These are phyloP conservation scores for Coemansia umbellata DNA, from an alignment of 192 early-diverging fungal species.

Conservation along the genomic window DNA sequence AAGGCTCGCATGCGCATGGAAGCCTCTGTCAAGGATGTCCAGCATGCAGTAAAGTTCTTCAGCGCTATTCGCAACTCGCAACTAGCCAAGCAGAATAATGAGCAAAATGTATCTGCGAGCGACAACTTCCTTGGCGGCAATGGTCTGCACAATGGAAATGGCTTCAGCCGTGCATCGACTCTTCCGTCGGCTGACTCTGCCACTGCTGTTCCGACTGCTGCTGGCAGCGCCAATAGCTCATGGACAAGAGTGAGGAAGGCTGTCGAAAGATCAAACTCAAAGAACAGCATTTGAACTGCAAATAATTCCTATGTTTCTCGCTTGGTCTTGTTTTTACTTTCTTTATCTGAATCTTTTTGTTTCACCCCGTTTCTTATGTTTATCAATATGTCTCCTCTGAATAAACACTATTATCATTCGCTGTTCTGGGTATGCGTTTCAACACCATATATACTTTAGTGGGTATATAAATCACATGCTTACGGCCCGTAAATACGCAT, in stretches of 20 bases:
- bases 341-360: too few species aligned
- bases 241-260: slow-evolving; percentile 41
- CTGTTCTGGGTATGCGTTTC: too few species aligned
- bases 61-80: slow-evolving; percentile 53
- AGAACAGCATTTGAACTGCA: too few species aligned
- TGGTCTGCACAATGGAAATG: background rate
- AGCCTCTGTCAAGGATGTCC: slow-evolving; percentile 43
- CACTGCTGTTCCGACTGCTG: slow-evolving; percentile 26
- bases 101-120: background rate
- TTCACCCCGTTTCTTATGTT: too few species aligned
- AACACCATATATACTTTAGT: too few species aligned
- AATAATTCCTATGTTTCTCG: too few species aligned
- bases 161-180: slow-evolving; percentile 11
- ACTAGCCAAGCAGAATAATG: slow-evolving; percentile 2
- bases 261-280: slow-evolving; percentile 18
- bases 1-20: slow-evolving; percentile 48
- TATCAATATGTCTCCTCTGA: too few species aligned
- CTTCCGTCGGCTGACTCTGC: slow-evolving; percentile 20
- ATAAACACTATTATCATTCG: too few species aligned
- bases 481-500: too few species aligned
- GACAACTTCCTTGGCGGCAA: slow-evolving; percentile 36
- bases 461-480: too few species aligned
- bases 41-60: slow-evolving; percentile 49
- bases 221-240: slow-evolving; percentile 44
- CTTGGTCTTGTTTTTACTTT: too few species aligned